Conservation (phyloP, 2,329 filamentous ascomycete species). For the Pseudogymnoascus sp. region DNA sequence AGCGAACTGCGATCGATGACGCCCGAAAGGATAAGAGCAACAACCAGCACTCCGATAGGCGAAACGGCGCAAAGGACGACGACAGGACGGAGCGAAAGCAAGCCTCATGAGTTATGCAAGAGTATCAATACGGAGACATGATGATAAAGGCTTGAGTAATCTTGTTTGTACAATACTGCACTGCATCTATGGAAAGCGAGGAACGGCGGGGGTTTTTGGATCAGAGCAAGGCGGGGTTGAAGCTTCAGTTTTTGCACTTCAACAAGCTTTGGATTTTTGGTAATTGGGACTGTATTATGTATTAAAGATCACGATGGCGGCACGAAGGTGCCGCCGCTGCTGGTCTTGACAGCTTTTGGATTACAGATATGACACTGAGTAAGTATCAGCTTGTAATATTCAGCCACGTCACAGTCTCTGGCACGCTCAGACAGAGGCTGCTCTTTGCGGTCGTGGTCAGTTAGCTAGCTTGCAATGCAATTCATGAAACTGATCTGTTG, state of each 20-base stretch:
- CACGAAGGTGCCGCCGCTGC: background rate
- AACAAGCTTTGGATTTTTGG: background rate
- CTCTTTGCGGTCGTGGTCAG: background rate
- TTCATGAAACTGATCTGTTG: background rate
- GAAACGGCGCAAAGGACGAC: conserved; percentile 23
- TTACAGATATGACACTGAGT: conserved; percentile 9
- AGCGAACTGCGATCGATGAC: conserved; percentile 84
- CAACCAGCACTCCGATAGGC: conserved; percentile 31
- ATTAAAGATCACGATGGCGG: background rate
- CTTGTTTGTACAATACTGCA: conserved; percentile 11
- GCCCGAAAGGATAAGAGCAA: conserved; percentile 75
- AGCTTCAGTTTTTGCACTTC: background rate
- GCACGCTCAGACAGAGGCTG: conserved; percentile 5
- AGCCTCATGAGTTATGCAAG: conserved; percentile 10
- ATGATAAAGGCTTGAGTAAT: conserved; percentile 7
- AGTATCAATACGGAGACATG: conserved; percentile 6
- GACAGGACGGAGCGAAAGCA: conserved; percentile 9
- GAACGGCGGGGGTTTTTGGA: conserved; percentile 10
- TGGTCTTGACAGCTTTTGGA: background rate
- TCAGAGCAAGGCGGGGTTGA: background rate
- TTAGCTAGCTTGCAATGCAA: conserved; percentile 9
- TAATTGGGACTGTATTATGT: conserved; percentile 9
- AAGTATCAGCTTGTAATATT: conserved; percentile 2
- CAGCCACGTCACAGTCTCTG: background rate
- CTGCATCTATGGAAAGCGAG: conserved; percentile 11